Conservation (phyloP, 2,329 filamentous ascomycete genomes). For the Colletotrichum chlorophyti region DNA sequence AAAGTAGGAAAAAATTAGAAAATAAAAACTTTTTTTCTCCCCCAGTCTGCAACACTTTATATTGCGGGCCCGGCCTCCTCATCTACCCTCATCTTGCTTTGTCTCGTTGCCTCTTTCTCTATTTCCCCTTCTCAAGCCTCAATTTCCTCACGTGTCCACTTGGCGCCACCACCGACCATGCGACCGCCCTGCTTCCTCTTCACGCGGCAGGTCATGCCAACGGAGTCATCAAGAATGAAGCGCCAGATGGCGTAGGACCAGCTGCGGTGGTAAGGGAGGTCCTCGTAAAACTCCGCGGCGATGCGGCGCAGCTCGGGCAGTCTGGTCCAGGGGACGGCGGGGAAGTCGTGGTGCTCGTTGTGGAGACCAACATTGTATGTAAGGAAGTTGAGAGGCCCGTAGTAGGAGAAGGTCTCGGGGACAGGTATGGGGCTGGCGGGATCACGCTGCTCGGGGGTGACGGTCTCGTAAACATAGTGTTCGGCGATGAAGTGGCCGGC, state of each 20-base stretch:
- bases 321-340: constrained; percentile 92
- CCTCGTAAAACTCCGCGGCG: constrained; percentile 90
- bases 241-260: constrained; percentile 96
- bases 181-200: constrained; percentile 84
- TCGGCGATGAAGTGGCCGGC: constrained; percentile 99
- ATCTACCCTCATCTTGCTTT: too few species aligned
- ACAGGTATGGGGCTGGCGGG: constrained; percentile 70
- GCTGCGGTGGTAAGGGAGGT: constrained; percentile 84
- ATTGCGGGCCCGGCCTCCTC: too few species aligned
- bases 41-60: too few species aligned
- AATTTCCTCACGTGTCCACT: constrained; percentile 74
- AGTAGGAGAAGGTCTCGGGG: constrained; percentile 97
- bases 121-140: constrained; percentile 56
- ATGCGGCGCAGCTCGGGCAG: constrained; percentile 79
- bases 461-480: constrained; percentile 83
- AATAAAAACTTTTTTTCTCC: too few species aligned
- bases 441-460: constrained; percentile 59
- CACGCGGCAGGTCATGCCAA: constrained; percentile 90
- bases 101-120: too few species aligned
- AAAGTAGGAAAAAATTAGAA: too few species aligned
- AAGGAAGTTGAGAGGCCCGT: constrained; percentile 87
- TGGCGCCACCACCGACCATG: constrained; percentile 57
- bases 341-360: constrained; percentile 99
- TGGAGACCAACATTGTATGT: constrained; percentile 98
- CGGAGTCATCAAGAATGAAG: constrained; percentile 88